Conservation (phyloP, 1,139 yeast species). For the Sporopachydermia cereana region DNA sequence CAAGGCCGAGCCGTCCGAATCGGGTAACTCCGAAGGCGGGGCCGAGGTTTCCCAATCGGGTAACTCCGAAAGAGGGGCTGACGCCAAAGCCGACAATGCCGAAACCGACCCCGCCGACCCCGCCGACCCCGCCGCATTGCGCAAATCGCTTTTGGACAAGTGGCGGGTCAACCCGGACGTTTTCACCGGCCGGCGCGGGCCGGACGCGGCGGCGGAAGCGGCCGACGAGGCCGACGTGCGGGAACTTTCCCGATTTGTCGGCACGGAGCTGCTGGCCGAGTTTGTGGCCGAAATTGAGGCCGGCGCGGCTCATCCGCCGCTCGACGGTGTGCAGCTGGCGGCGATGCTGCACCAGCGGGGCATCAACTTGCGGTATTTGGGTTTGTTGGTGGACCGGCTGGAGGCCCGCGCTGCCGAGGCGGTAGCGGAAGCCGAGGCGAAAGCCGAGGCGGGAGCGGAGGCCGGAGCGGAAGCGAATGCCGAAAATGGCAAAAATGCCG, state of each 20-base stretch:
- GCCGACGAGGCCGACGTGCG: constrained; percentile 54
- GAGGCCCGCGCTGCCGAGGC: constrained; percentile 17
- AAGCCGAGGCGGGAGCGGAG: constrained; percentile 21
- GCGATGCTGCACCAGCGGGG: constrained; percentile 65
- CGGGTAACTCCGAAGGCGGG: too few relatives aligned
- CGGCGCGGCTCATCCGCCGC: constrained; percentile 48
- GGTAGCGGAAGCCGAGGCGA: constrained; percentile 15
- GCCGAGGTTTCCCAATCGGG: constrained; percentile 9
- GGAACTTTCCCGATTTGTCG: constrained; percentile 54
- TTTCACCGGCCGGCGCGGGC: constrained; percentile 28
- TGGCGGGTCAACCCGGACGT: constrained; percentile 74
- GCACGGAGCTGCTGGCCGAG: constrained; percentile 47
- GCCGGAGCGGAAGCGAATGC: constrained; percentile 17
- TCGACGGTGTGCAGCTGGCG: constrained; percentile 71
- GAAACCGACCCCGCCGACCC: constrained; percentile 38
- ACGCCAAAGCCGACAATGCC: constrained; percentile 23
- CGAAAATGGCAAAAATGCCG: constrained; percentile 19
- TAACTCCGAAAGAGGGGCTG: constrained; percentile 14
- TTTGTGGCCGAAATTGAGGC: constrained; percentile 43
- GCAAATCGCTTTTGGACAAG: constrained; percentile 44
- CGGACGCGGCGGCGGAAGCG: constrained; percentile 23
- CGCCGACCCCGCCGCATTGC: constrained; percentile 29
- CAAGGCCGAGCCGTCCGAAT: constrained; percentile 12
- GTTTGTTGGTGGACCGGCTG: constrained; percentile 35
- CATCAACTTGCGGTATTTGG: constrained; percentile 83